Conservation (phyloP, 225 moss, liverwort and hornwort genomes). For the Takakia lepidozioides region DNA sequence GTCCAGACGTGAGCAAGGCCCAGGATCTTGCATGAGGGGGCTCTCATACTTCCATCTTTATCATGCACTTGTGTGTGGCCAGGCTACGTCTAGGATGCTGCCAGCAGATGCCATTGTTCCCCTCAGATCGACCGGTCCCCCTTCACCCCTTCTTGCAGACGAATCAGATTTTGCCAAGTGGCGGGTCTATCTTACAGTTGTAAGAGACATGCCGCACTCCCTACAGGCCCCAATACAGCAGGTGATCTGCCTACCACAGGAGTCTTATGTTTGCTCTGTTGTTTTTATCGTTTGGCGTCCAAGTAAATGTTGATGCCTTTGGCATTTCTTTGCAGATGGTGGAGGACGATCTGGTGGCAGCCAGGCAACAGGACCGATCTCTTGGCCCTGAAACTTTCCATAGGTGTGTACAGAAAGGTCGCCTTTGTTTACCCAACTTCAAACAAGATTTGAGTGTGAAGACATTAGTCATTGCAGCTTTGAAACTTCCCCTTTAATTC, state of each 20-base stretch:
- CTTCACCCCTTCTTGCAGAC: slow-evolving; percentile 10
- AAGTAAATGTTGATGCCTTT: too few species aligned
- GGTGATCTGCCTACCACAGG: slow-evolving; percentile 18
- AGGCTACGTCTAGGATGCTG: slow-evolving; percentile 68
- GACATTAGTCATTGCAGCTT: background rate
- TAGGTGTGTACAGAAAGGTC: too few species aligned
- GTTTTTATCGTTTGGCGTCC: too few species aligned
- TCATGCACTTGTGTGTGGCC: background rate
- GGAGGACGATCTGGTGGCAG: slow-evolving; percentile 63
- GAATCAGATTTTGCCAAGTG: slow-evolving; percentile 48
- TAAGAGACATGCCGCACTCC: slow-evolving; percentile 57
- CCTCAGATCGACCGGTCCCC: slow-evolving; percentile 19
- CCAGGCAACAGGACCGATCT: slow-evolving; percentile 58
- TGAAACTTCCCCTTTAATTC: background rate
- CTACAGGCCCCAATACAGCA: slow-evolving; percentile 59
- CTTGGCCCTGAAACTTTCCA: slow-evolving; percentile 63
- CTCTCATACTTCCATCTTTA: too few species aligned
- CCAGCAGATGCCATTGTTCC: slow-evolving; percentile 80
- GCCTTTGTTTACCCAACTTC: too few species aligned
- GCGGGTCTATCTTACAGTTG: slow-evolving; percentile 59
- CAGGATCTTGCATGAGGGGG: too few species aligned
- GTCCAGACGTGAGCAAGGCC: too few species aligned
- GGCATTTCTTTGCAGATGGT: slow-evolving; percentile 61
- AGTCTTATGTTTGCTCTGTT: background rate
- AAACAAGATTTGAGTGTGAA: background rate